These are phyloP conservation scores for Scytalidium sp. DNA, from an alignment of 2,329 filamentous ascomycete species.

Conservation along the genomic window DNA sequence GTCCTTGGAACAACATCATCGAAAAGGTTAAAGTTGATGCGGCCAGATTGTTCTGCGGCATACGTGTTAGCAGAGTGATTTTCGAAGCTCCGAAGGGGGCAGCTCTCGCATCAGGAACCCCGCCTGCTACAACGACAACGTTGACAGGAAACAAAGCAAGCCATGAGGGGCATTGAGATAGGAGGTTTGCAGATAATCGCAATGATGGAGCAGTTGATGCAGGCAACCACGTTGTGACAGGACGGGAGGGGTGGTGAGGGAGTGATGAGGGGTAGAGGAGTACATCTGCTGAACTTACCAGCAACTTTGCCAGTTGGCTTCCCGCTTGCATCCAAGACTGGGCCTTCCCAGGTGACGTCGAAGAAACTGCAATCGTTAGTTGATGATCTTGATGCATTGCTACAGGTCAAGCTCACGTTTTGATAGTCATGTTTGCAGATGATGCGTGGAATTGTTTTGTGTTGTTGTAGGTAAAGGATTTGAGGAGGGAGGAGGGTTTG, in stretches of 20 bases:
- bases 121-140: not conserved
- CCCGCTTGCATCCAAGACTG: slow-evolving; percentile 61
- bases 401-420: slow-evolving; percentile 55
- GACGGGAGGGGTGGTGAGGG: not conserved
- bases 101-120: not conserved
- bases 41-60: slow-evolving; percentile 60
- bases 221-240: too few relatives aligned
- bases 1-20: slow-evolving; percentile 87
- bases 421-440: slow-evolving; percentile 70
- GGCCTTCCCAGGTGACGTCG: slow-evolving; percentile 71
- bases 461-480: slow-evolving; percentile 33
- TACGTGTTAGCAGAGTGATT: slow-evolving; percentile 25
- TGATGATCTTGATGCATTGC: slow-evolving; percentile 12
- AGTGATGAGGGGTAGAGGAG: slow-evolving; percentile 5
- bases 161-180: not conserved
- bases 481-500: slow-evolving; percentile 31
- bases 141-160: not conserved
- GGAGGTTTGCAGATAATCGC: not conserved
- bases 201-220: slow-evolving; percentile 10
- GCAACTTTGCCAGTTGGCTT: slow-evolving; percentile 51
- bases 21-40: slow-evolving; percentile 88
- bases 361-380: slow-evolving; percentile 53
- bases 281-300: slow-evolving; percentile 47
- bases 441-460: slow-evolving; percentile 58
- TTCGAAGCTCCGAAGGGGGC: too few relatives aligned